Evolutionary conservation across 306 rosid genomes (phyloP).

Genomic region (Cucurbita pepo): DNA sequence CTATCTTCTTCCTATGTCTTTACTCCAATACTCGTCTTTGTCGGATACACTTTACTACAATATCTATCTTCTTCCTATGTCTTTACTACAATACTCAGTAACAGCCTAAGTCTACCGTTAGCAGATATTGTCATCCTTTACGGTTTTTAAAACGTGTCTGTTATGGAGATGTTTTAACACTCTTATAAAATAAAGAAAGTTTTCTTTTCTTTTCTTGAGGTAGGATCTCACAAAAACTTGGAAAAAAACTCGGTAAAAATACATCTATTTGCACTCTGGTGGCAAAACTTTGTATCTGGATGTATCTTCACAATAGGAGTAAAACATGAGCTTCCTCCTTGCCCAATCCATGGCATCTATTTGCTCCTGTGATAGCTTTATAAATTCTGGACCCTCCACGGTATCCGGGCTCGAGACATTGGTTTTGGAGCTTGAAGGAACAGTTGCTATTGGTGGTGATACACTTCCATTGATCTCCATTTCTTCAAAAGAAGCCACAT

Average conservation of each 20-base stretch:
- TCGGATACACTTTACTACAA: not conserved
- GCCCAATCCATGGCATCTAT: constrained; percentile 76
- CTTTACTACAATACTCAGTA: no score
- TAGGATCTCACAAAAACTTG: no score
- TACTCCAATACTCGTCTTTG: no score
- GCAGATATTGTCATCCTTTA: no score
- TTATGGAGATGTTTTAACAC: no score
- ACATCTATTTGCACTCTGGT: constrained; percentile 52
- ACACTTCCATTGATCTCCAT: constrained; percentile 54
- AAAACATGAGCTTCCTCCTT: constrained; percentile 85
- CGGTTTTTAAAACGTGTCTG: no score
- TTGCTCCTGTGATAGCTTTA: constrained; percentile 53
- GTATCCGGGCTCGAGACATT: constrained; percentile 46
- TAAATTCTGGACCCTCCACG: constrained; percentile 54
- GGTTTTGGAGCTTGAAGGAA: constrained; percentile 34
- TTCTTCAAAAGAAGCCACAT: constrained; percentile 45
- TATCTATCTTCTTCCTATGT: not conserved
- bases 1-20: not conserved
- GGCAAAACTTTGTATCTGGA: constrained; percentile 64
- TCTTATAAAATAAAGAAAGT: no score
- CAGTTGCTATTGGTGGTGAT: constrained; percentile 18
- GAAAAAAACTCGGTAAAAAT: not conserved
- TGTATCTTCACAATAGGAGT: constrained; percentile 73
- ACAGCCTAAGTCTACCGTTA: no score
- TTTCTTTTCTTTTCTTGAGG: no score